Evolutionary conservation across 1,284 basidiomycete genomes (phyloP), one percentile per base, ranked within the genome.

Genomic region (Omphalotus olearius): DNA sequence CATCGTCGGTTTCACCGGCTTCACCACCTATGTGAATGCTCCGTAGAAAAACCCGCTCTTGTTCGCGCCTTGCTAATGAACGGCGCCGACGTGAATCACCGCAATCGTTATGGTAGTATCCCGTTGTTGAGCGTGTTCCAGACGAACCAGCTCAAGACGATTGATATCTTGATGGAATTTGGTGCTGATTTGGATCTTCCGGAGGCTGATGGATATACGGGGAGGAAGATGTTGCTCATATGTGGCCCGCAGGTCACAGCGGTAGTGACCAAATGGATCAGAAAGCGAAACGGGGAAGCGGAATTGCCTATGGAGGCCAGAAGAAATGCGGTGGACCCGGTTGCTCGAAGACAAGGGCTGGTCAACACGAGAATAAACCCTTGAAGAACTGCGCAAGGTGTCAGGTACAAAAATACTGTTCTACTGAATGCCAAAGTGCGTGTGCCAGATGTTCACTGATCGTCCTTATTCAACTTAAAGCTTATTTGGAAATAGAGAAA

Each of bases 371-470:
- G 20, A 17, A 47, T 5, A 25, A 25, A 3, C 20, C 37, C 16
- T 57, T 82, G 51, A 77, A 69, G 62, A 65, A 64, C 49, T 82
- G 80, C 53, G 57, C 60, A 7, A 66, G 66, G 37, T 82, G 79
- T 50, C 67, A 66, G 10, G 60, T 73, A 2, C 66, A 66, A 4
- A 64, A 73, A 28, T 82, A 80, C 54, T 83, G 82, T 53, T 80
- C 77, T 5, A 57, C 63, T 1, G 70, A 69, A 20, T 82, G 82
- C 56, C 81, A 83, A 63, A 62, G 80, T 79, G 56, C 9, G 75
- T 67, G 30, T 33, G 13, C 13, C 13, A 33, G 9, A 20, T 13
- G 45, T 14, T 37, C 30, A 10, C 17, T 47, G 33, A 25, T 41
- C n/a, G 6, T 49, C 35, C 36, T 16, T 16, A 20, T n/a, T 5